Base-by-base conservation (phyloP, 441 rosid species). In the Dalechampia spathulata region DNA sequence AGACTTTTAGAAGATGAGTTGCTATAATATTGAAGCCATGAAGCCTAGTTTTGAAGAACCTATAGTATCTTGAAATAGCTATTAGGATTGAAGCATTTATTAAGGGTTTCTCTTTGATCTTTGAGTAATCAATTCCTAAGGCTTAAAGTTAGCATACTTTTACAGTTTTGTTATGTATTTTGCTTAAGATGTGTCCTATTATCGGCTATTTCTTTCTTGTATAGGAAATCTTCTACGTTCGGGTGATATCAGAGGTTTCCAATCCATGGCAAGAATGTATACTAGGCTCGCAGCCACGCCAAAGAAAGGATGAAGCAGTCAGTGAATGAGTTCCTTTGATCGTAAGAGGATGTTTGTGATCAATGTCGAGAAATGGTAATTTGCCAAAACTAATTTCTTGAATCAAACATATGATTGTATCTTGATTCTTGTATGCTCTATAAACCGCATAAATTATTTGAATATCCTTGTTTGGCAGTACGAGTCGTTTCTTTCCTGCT, bases 201-300 rank as follows among this genome's bases (percentile, higher is more conserved):
- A n/a, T n/a, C n/a, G n/a, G n/a, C n/a, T n/a, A n/a, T n/a, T n/a
- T n/a, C n/a, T n/a, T n/a, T 20, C 41, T 15, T 54, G 47, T 46
- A 49, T 73, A 87, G 99, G 97, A 37, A 93, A 93, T 67, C 97
- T 93, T 48, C 79, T 93, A n/a, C 86, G 99, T 2, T 83, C 96
- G 7, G 97, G 99, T 8, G 99, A 93, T 45, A 67, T 77, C 46
- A 83, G 97, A 75, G 99, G 97, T 23, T 90, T 70, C 68, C 92
- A 85, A 59, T 93, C 99, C 39, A 90, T 92, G 99, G 96, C 97
- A 37, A 81, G 84, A 57, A 92, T 92, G 99, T 92, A 92, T 58
- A 86, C 99, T 7, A 86, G 94, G 63, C 94, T 93, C 7, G 97
- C 99, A 0, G 99, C 99, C 13, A 74, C 84, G 72, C 95, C 96